Percentiles rank a stretch among this genome's conserved stretches.
phyloP scores from a whole-genome alignment of 371 early-diverging fungal species.

The Syncephalis plumigaleata region DNA sequence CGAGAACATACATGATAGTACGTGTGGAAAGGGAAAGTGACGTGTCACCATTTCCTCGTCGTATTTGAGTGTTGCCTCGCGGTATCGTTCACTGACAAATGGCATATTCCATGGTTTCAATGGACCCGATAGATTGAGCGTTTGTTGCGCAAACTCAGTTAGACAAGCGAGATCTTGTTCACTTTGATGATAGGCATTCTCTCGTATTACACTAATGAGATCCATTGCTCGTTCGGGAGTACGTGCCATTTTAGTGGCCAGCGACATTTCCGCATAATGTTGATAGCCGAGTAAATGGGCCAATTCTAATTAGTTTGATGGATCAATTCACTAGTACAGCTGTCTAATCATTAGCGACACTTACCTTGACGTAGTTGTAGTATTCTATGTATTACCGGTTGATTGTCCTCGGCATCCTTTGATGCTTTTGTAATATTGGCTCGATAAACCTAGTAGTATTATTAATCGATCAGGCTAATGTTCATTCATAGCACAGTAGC shows the following conservation, averaged over 20 bases:
- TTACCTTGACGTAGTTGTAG: slow-evolving; percentile 14
- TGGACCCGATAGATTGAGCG: slow-evolving; percentile 18
- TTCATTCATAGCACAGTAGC: not conserved
- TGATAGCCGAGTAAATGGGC: slow-evolving; percentile 30
- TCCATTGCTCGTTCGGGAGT: slow-evolving; percentile 21
- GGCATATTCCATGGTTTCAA: slow-evolving; percentile 36
- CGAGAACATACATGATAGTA: slow-evolving; percentile 33
- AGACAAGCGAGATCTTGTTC: slow-evolving; percentile 23
- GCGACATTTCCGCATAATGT: slow-evolving; percentile 33
- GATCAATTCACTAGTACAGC: not conserved
- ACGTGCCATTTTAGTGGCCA: slow-evolving; percentile 44
- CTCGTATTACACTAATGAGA: slow-evolving; percentile 24
- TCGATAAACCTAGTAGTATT: slow-evolving; percentile 19
- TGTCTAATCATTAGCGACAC: not conserved
- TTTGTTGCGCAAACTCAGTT: slow-evolving; percentile 23
- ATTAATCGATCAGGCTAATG: not conserved
- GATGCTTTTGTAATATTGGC: slow-evolving; percentile 39
- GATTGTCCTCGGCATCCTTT: slow-evolving; percentile 26
- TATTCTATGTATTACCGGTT: slow-evolving; percentile 41
- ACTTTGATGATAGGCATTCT: slow-evolving; percentile 25
- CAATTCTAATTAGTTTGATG: slow-evolving; percentile 14
- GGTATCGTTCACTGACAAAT: slow-evolving; percentile 35
- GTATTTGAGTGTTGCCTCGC: slow-evolving; percentile 31
- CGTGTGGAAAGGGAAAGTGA: slow-evolving; percentile 39
- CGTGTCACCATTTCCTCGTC: slow-evolving; percentile 44